Base-by-base conservation (phyloP, 768 basidiomycete species). In the Krasilnikovozyma curviuscula region DNA sequence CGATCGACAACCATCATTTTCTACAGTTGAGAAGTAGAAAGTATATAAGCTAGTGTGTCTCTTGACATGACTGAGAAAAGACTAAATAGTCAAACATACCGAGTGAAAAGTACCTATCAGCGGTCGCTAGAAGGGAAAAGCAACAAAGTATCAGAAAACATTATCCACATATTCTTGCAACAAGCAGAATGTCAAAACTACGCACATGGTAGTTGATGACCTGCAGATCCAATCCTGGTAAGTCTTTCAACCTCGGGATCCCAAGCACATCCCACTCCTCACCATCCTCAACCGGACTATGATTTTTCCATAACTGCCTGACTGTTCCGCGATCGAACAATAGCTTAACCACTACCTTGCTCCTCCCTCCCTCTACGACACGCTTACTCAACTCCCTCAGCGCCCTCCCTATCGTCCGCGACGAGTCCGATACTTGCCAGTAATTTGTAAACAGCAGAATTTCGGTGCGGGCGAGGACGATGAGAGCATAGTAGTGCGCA, bases 401-500 rank as follows among this genome's bases (percentile, higher is more conserved):
- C n/a, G n/a, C n/a, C n/a, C n/a, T n/a, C n/a, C n/a, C n/a, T n/a
- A 37, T 37, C 5, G 35, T 18, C 18, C 35, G 21, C 27, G 19
- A 7, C 5, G 24, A 25, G 25, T 42, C 25, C 7, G 59, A 63
- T 49, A 50, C 62, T 64, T 68, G 67, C 67, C 67, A 68, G 50
- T 74, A 75, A 60, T 79, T 80, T 5, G 79, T 80, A 2, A 76
- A 76, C 13, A 81, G 65, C 54, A 81, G 68, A 14, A 80, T 70
- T 63, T 81, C 78, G 32, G 71, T 66, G 56, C 77, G 64, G 8
- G 78, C 78, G 27, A 68, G 65, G 21, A 75, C 69, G 44, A 81
- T 78, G 40, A 73, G 67, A 40, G 75, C 72, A 18, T 71, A 68
- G 63, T 78, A 77, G 56, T 81, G 79, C 44, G 71, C 69, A 70